Evolutionary conservation across 1,284 basidiomycete genomes (phyloP).

Genomic region (Meira nashicola): DNA sequence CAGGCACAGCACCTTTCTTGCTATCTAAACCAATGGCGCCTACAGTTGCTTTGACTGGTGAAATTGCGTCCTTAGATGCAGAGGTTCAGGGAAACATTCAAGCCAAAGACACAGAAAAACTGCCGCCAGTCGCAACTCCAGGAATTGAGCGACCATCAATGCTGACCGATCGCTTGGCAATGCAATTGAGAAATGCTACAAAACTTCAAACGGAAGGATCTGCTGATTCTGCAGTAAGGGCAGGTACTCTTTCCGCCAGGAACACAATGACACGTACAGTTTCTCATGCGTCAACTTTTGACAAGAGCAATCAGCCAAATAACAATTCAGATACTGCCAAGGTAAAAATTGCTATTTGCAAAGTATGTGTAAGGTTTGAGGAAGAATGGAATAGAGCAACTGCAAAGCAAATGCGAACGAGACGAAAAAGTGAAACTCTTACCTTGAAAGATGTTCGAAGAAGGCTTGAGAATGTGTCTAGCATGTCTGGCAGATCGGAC

Average conservation of each 20-base stretch:
- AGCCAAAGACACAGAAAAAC: not conserved
- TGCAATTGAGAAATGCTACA: conserved; percentile 1
- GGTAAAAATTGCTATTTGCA: conserved; percentile 3
- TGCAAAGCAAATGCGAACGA: not conserved
- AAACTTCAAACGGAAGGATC: not conserved
- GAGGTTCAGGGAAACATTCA: no score
- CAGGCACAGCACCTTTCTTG: not conserved
- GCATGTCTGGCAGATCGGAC: not conserved
- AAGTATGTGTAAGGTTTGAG: conserved; percentile 2
- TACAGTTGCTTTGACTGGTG: conserved; percentile 1
- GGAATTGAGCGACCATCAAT: not conserved
- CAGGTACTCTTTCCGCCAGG: not conserved
- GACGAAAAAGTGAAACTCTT: conserved; percentile 3
- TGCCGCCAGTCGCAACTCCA: not conserved
- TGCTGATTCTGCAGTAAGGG: not conserved
- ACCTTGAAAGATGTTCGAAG: not conserved
- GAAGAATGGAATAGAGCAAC: not conserved
- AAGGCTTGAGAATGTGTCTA: not conserved
- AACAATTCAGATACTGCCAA: not conserved
- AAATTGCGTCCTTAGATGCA: no score
- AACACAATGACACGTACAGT: not conserved
- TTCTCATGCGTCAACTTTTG: not conserved
- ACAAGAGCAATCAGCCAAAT: not conserved
- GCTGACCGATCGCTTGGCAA: not conserved
- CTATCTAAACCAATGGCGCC: not conserved